A percentile compares a stretch with the other conserved stretches of the same genome.
These are phyloP conservation scores for Calonectria pseudoreteaudii DNA, from an alignment of 2,329 filamentous ascomycete species.

Conservation along the genomic window DNA sequence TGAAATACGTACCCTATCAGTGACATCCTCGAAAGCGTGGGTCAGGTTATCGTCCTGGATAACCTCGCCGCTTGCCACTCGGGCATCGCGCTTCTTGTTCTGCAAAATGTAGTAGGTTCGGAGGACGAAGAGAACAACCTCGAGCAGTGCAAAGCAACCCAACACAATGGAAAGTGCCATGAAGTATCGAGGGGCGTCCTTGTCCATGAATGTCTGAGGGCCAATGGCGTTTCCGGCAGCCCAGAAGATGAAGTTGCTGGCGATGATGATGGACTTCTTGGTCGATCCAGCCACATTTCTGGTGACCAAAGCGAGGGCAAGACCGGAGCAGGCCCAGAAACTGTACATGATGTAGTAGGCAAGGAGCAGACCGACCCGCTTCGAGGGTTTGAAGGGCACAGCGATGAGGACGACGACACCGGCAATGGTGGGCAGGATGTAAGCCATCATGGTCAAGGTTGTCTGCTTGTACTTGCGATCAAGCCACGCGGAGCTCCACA, in stretches of 20 bases:
- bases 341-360: conserved; percentile 81
- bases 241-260: conserved; percentile 19
- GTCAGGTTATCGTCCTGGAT: conserved; percentile 2
- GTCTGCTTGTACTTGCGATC: conserved; percentile 76
- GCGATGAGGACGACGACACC: conserved; percentile 80
- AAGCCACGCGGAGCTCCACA: conserved; percentile 73
- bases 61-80: conserved; percentile 7
- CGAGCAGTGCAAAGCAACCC: conserved; percentile 1
- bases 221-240: conserved; percentile 12
- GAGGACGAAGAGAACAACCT: neutral
- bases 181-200: conserved; percentile 15
- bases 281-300: conserved; percentile 19
- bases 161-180: neutral
- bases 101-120: conserved; percentile 4
- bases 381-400: conserved; percentile 68
- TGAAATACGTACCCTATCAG: neutral
- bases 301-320: conserved; percentile 61
- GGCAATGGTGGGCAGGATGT: conserved; percentile 72
- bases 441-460: conserved; percentile 69
- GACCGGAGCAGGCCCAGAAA: conserved; percentile 76
- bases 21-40: conserved; percentile 20
- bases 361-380: conserved; percentile 75
- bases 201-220: conserved; percentile 11
- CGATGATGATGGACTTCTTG: conserved; percentile 15
- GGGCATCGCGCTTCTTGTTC: conserved; percentile 13